phyloP scores from a whole-genome alignment of 2,329 filamentous ascomycete genomes.

The Microdochium bolleyi region DNA sequence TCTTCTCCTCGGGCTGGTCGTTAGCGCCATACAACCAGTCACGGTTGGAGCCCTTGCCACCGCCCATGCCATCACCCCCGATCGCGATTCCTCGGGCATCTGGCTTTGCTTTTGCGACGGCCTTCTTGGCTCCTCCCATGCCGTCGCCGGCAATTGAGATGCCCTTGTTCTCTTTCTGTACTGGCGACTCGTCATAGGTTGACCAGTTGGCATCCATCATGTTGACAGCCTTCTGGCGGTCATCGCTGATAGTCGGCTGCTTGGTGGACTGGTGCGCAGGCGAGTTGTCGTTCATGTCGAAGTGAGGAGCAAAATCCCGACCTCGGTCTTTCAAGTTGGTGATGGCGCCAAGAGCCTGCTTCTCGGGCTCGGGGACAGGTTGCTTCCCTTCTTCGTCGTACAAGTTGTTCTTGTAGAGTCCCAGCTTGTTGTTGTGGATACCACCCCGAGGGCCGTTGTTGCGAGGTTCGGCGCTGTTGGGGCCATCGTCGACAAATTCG shows the following conservation, averaged over 20 bases:
- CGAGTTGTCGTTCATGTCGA: conserved; percentile 64
- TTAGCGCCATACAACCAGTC: conserved; percentile 52
- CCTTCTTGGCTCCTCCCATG: conserved; percentile 7
- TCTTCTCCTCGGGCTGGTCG: conserved; percentile 33
- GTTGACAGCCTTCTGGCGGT: conserved; percentile 62
- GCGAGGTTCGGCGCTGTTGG: conserved; percentile 32
- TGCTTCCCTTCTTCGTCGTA: conserved; percentile 48
- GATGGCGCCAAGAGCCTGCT: conserved; percentile 49
- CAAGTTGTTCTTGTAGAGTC: conserved; percentile 72
- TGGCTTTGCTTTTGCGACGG: conserved; percentile 18
- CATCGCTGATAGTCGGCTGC: conserved; percentile 40
- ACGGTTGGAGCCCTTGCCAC: conserved; percentile 43
- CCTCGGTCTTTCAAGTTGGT: conserved; percentile 66
- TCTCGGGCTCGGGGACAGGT: conserved; percentile 20
- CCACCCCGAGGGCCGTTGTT: conserved; percentile 41
- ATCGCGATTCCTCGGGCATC: conserved; percentile 33
- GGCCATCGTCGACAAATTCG: conserved; percentile 68
- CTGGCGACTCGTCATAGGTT: conserved; percentile 45
- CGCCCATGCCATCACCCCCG: conserved; percentile 60
- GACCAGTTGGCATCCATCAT: conserved; percentile 63
- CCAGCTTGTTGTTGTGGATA: conserved; percentile 59
- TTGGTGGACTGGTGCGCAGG: conserved; percentile 35
- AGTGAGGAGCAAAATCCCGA: conserved; percentile 74
- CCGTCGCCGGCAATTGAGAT: not conserved
- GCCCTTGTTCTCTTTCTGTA: conserved; percentile 44